phyloP scores from a whole-genome alignment of 2,329 filamentous ascomycete genomes.

The Cladobotryum protrusum region DNA sequence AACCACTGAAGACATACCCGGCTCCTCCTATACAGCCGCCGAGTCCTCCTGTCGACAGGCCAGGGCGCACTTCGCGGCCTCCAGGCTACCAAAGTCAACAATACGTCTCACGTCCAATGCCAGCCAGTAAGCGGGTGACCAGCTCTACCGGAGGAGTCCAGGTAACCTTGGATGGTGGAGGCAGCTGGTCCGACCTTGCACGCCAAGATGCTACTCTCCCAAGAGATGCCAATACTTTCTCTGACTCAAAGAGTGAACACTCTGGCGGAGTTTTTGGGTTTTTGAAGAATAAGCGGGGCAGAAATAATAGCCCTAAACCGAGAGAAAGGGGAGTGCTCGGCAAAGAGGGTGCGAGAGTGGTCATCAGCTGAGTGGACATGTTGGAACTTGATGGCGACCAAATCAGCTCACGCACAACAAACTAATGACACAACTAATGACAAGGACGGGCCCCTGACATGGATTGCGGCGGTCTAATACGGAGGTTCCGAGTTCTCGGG shows the following conservation, averaged over 20 bases:
- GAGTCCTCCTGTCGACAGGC: conserved; percentile 17
- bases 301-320: conserved; percentile 87
- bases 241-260: conserved; percentile 47
- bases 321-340: conserved; percentile 89
- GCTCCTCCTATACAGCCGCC: conserved; percentile 8
- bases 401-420: not conserved
- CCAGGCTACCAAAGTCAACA: conserved; percentile 40
- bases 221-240: conserved; percentile 53
- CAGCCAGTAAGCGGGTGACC: conserved; percentile 61
- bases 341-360: conserved; percentile 84
- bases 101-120: conserved; percentile 40
- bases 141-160: conserved; percentile 81
- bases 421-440: conserved; percentile 7
- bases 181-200: conserved; percentile 87
- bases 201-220: conserved; percentile 73
- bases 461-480: not conserved
- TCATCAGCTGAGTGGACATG: conserved; percentile 52
- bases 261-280: conserved; percentile 87
- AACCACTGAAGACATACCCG: conserved; percentile 8
- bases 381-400: not conserved
- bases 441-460: conserved; percentile 5
- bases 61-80: conserved; percentile 29
- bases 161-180: conserved; percentile 81
- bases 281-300: conserved; percentile 79
- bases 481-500: not conserved